These are phyloP conservation scores for Musa balbisiana DNA, from an alignment of 202 grass and related monocot species.

Conservation along the genomic window DNA sequence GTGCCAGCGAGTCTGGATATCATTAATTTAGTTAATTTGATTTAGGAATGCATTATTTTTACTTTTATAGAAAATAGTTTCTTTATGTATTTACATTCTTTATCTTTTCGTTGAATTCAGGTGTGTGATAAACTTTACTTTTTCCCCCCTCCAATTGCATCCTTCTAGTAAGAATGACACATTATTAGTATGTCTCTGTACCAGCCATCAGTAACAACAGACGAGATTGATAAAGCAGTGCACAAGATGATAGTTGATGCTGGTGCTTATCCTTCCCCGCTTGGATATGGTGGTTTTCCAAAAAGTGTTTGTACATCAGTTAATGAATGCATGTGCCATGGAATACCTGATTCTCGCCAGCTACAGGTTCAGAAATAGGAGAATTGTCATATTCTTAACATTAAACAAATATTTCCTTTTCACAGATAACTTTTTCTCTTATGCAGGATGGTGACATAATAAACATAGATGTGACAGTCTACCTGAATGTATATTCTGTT, in stretches of 20 bases:
- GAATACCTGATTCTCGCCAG: constrained; percentile 16
- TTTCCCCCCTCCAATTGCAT: not conserved
- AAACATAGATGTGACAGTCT: constrained; percentile 18
- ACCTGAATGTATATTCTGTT: constrained; percentile 6
- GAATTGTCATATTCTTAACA: too few relatives aligned
- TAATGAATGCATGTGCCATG: constrained; percentile 21
- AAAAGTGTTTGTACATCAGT: constrained; percentile 20
- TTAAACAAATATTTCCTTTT: too few relatives aligned
- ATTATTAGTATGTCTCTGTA: not conserved
- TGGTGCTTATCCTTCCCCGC: constrained; percentile 15
- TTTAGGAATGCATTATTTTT: not conserved
- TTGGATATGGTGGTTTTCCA: constrained; percentile 19
- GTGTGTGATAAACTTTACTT: not conserved
- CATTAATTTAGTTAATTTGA: not conserved
- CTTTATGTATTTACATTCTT: not conserved
- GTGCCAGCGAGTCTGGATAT: not conserved
- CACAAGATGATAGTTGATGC: constrained; percentile 16
- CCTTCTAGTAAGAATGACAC: not conserved
- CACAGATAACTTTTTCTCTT: not conserved
- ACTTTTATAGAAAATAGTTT: not conserved
- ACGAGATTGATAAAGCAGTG: constrained; percentile 24
- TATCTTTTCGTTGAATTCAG: not conserved
- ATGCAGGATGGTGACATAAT: constrained; percentile 20
- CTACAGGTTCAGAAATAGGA: constrained; percentile 4
- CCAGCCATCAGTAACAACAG: constrained; percentile 1